phyloP scores from a whole-genome alignment of 2,329 filamentous ascomycete genomes.

The Diaporthe capsici region DNA sequence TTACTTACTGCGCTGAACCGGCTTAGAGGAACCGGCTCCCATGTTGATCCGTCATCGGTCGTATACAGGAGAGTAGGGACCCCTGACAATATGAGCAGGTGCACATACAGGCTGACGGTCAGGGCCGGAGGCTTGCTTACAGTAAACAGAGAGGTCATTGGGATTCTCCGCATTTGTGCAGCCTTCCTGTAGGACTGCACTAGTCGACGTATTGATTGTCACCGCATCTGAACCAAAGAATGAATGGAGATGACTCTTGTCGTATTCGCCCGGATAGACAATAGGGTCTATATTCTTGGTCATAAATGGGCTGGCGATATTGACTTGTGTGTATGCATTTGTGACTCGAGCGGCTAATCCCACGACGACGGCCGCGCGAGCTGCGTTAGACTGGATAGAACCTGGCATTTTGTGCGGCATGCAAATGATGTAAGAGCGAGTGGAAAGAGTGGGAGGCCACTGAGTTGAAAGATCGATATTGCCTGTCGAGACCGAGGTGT shows the following conservation, averaged over 20 bases:
- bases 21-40: slow-evolving; percentile 41
- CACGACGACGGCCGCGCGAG: background rate
- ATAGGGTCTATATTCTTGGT: slow-evolving; percentile 53
- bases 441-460: background rate
- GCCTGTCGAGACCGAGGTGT: no score
- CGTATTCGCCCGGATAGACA: slow-evolving; percentile 50
- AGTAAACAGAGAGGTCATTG: slow-evolving; percentile 50
- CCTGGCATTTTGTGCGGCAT: background rate
- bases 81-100: background rate
- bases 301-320: slow-evolving; percentile 47
- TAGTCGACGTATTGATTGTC: slow-evolving; percentile 51
- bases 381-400: background rate
- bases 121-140: background rate
- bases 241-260: slow-evolving; percentile 52
- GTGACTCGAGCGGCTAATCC: slow-evolving; percentile 19
- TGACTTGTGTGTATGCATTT: slow-evolving; percentile 47
- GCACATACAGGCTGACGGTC: no score
- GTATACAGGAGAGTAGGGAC: slow-evolving; percentile 43
- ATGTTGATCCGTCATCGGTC: slow-evolving; percentile 35
- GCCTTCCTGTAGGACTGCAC: slow-evolving; percentile 48
- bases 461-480: no score
- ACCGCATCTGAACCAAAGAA: slow-evolving; percentile 54
- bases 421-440: background rate
- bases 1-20: slow-evolving; percentile 45
- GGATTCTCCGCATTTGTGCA: slow-evolving; percentile 49